Base-by-base conservation (phyloP, 345 rosid species). In the Xanthoceras sorbifolium region DNA sequence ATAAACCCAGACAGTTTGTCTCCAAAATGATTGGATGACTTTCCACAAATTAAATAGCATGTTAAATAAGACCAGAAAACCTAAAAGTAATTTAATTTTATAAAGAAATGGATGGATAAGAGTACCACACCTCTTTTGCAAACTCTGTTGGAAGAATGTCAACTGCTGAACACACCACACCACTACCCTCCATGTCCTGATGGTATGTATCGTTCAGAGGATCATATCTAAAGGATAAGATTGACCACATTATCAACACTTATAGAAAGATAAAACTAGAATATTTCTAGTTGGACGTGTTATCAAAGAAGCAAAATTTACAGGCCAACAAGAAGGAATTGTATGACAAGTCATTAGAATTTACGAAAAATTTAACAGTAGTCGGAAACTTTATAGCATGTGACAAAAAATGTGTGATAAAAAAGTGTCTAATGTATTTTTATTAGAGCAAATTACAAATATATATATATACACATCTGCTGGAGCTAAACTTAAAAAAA, bases 11-110 rank as follows among this genome's bases (percentile, higher is more conserved):
- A 93, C 31, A 95, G 89, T 81, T 91, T 89, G 80, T 91, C 90
- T 83, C 99, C 99, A 60, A 95, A 95, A 88, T 95, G 96, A 75
- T 84, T 92, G 52, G 99, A 91, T 80, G 99, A 96, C 99, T 95
- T 79, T 70, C 68, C 38, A 74, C 12, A 69, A 57, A 81, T 74
- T 69, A 74, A 77, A 80, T 60, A 60, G 78, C 36, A 77, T 8
- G 69, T 55, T 59, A 71, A 60, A 73, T 10, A 68, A 46, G 46
- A 76, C 28, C 15, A 75, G 8, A 12, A 78, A 77, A 60, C 32
- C 61, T 42, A 82, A 25, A 65, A 67, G 74, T 29, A 5, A 23
- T 12, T 69, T 31, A 36, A 15, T 26, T 11, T 20, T 23, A 64
- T 1, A 52, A 70, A 57, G 28, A 69, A 83, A 74, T 11, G 23